Conservation (phyloP, 495 filamentous ascomycete genomes). For the Letharia columbiana region DNA sequence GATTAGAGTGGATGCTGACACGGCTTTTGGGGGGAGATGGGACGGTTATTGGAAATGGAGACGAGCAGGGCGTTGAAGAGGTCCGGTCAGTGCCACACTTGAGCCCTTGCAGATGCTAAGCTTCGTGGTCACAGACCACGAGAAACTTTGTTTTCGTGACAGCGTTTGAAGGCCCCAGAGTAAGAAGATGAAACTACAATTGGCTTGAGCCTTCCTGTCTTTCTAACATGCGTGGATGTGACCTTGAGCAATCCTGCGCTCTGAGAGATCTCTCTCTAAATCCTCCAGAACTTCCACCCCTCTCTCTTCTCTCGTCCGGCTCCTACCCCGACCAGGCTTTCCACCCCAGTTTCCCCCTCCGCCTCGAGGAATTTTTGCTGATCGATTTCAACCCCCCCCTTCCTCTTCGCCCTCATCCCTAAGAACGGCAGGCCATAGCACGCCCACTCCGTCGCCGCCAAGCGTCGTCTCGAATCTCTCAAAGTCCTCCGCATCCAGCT, state of each 20-base stretch:
- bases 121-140: not conserved
- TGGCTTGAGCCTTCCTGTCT: not conserved
- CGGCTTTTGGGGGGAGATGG: not conserved
- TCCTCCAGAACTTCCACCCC: constrained; percentile 89
- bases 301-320: constrained; percentile 46
- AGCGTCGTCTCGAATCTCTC: constrained; percentile 77
- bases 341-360: constrained; percentile 45
- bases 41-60: not conserved
- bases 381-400: constrained; percentile 85
- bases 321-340: constrained; percentile 56
- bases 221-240: not conserved
- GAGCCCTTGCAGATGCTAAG: not conserved
- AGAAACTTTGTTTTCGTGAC: not conserved
- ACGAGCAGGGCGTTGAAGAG: not conserved
- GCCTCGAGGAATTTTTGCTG: constrained; percentile 83
- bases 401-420: constrained; percentile 63
- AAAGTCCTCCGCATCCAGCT: constrained; percentile 69
- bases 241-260: not conserved
- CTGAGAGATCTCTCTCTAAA: not conserved
- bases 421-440: constrained; percentile 82
- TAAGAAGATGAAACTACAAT: not conserved
- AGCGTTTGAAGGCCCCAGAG: not conserved
- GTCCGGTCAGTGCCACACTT: not conserved
- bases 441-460: constrained; percentile 84
- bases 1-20: not conserved